Percentiles rank a stretch among this genome's conserved stretches.
Evolutionary conservation across 1,139 yeast genomes (phyloP).

Genomic region (Kurtzmaniella natalensis): DNA sequence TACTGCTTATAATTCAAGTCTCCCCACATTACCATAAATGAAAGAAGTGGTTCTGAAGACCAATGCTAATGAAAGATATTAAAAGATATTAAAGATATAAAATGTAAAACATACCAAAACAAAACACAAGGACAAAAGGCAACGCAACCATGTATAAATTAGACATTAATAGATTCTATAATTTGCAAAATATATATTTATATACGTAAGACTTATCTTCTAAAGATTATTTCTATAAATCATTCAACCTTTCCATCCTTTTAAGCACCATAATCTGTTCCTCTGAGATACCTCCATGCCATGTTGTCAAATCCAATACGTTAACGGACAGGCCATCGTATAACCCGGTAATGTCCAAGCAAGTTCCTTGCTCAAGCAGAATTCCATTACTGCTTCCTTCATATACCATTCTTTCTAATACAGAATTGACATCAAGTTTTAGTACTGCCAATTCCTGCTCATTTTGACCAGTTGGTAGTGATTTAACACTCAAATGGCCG

Average conservation of each 20-base stretch:
- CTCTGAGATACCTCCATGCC: constrained; percentile 8
- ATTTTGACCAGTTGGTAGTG: constrained; percentile 11
- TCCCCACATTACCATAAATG: constrained; percentile 2
- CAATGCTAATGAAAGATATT: too few species aligned
- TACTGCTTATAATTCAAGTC: constrained; percentile 11
- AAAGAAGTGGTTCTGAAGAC: too few species aligned
- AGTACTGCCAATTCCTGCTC: constrained; percentile 2
- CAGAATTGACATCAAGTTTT: background rate
- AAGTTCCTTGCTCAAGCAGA: constrained; percentile 4
- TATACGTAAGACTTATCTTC: too few species aligned
- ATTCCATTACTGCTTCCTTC: too few species aligned
- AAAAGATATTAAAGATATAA: too few species aligned
- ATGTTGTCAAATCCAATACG: constrained; percentile 14
- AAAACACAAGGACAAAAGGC: too few species aligned
- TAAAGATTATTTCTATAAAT: too few species aligned
- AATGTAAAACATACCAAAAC: too few species aligned
- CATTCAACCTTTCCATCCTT: constrained; percentile 1
- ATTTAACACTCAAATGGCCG: constrained; percentile 10
- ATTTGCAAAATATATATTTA: too few species aligned
- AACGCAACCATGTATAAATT: too few species aligned
- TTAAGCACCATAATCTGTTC: background rate
- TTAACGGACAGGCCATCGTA: constrained; percentile 9
- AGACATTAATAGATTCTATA: too few species aligned
- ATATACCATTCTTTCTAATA: too few species aligned
- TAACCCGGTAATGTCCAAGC: constrained; percentile 7